phyloP scores from a whole-genome alignment of 1,139 yeast genomes.

The Casaregolazyma suthepensis region DNA sequence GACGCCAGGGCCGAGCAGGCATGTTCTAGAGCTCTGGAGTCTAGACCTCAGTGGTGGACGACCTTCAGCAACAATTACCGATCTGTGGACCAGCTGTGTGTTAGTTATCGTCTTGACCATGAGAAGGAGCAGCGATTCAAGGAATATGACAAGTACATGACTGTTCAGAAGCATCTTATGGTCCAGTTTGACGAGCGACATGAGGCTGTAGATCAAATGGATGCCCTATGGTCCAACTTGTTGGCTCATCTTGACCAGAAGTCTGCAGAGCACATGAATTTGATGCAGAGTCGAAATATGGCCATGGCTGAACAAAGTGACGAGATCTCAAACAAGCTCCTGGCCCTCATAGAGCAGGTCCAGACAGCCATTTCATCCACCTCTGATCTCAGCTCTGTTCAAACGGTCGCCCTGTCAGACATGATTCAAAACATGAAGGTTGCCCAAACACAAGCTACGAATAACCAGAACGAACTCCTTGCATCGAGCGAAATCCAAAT shows the following conservation, averaged over 20 bases:
- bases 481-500: background rate
- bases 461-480: background rate
- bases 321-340: background rate
- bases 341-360: background rate
- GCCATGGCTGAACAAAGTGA: background rate
- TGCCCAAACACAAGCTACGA: background rate
- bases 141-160: conserved; percentile 10
- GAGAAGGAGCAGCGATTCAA: conserved; percentile 14
- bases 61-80: conserved; percentile 34
- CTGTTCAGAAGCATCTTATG: background rate
- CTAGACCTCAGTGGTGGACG: conserved; percentile 36
- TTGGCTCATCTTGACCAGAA: background rate
- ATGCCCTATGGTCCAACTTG: background rate
- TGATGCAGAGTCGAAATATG: background rate
- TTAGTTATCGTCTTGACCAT: conserved; percentile 18
- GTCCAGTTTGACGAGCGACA: background rate
- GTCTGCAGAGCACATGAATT: background rate
- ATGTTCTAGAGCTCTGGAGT: conserved; percentile 28
- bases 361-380: background rate
- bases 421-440: background rate
- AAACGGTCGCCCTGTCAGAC: background rate
- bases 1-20: background rate
- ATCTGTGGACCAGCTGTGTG: conserved; percentile 29
- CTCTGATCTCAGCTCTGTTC: background rate
- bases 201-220: background rate